Percentiles rank a stretch among this genome's conserved stretches.
Conservation (phyloP, 2,329 filamentous ascomycete genomes). For the Cytospora piceae region DNA sequence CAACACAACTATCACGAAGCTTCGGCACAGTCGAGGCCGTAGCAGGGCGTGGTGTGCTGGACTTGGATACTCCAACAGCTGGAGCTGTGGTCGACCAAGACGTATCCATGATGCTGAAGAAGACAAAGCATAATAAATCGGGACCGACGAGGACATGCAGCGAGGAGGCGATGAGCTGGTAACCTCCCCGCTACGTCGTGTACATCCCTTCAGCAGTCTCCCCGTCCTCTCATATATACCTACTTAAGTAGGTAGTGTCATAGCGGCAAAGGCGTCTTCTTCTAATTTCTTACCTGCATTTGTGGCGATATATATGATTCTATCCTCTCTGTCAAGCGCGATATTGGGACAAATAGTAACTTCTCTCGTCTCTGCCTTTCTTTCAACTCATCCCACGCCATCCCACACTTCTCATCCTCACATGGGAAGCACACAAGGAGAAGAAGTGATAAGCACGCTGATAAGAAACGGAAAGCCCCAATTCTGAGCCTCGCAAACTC, state of each 20-base stretch:
- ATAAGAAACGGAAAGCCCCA: no score
- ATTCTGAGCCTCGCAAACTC: no score
- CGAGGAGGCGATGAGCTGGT: no score
- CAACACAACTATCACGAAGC: slow-evolving; percentile 41
- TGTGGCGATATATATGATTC: background rate
- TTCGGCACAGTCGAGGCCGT: slow-evolving; percentile 28
- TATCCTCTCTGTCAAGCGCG: background rate
- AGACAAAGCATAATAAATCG: background rate
- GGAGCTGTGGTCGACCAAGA: background rate
- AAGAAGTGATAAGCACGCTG: no score
- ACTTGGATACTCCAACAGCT: background rate
- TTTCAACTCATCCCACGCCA: no score
- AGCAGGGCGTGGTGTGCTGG: background rate
- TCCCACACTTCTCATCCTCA: no score
- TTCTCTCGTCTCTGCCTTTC: no score
- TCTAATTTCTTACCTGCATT: background rate
- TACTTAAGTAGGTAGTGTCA: background rate
- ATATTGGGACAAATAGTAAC: no score
- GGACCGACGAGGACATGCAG: no score
- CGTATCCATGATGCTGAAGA: background rate
- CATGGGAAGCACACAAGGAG: no score
- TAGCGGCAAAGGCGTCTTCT: background rate
- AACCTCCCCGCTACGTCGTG: background rate
- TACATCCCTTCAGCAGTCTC: background rate
- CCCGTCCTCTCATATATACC: background rate